A percentile compares a stretch with the other conserved stretches of the same genome.
Conservation (phyloP, 768 basidiomycete genomes). For the Nidula microcarpa region DNA sequence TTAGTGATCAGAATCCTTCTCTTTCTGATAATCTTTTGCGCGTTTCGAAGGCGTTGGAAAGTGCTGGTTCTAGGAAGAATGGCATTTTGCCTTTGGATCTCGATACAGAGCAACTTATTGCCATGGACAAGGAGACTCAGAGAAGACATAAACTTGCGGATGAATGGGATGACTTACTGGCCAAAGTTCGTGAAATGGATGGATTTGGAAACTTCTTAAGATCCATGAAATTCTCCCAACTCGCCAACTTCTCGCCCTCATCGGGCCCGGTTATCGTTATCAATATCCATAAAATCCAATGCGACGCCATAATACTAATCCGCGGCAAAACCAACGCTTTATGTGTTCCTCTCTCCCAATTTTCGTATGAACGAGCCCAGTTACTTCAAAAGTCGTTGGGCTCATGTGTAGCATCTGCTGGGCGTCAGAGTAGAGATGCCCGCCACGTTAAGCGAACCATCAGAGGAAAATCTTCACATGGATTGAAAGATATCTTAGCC, state of each 20-base stretch:
- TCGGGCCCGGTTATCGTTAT: conserved; percentile 14
- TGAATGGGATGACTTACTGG: conserved; percentile 12
- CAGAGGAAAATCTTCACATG: background rate
- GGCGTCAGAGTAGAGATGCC: no score
- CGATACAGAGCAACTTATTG: conserved; percentile 2
- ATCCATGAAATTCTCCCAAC: conserved; percentile 4
- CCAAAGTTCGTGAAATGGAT: conserved; percentile 5
- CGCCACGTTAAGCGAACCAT: no score
- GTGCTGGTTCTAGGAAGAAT: background rate
- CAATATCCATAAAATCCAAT: conserved; percentile 9
- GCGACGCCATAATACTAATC: conserved; percentile 14
- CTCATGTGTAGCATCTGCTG: background rate
- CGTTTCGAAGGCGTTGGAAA: conserved; percentile 10
- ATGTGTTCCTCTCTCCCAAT: conserved; percentile 7
- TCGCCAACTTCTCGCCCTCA: conserved; percentile 5
- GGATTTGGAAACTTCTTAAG: conserved; percentile 16
- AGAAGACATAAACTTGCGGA: conserved; percentile 11
- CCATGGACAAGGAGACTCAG: conserved; percentile 9
- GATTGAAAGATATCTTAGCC: conserved; percentile 2
- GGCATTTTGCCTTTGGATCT: background rate
- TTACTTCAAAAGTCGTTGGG: background rate
- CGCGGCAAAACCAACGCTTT: conserved; percentile 2
- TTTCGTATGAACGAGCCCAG: conserved; percentile 7
- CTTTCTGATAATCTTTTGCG: conserved; percentile 7
- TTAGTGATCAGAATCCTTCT: conserved; percentile 4